Conservation (phyloP, 1,284 basidiomycete species). For the Marasmius oreades region DNA sequence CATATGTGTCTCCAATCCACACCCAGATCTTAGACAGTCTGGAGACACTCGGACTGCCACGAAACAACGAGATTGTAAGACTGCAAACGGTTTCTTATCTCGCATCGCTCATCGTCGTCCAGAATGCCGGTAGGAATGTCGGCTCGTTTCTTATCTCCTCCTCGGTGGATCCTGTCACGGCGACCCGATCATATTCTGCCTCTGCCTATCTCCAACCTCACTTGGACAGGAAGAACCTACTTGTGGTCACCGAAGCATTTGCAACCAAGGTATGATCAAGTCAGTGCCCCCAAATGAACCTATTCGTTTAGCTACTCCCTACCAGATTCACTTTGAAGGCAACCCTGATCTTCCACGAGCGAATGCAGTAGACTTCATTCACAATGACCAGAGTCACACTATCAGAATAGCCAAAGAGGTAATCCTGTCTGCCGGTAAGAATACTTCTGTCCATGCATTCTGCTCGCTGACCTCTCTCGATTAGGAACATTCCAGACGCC, state of each 20-base stretch:
- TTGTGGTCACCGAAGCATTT: conserved; percentile 2
- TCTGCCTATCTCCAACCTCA: neutral
- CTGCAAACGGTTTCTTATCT: neutral
- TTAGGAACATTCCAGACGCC: conserved; percentile 10
- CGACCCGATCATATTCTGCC: conserved; percentile 5
- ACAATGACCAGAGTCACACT: neutral
- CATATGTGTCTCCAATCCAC: conserved; percentile 5
- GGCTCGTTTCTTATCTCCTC: conserved; percentile 1
- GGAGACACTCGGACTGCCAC: conserved; percentile 7
- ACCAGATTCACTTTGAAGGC: neutral
- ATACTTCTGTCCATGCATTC: neutral
- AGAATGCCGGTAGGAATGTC: conserved; percentile 4
- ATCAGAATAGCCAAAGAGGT: conserved; percentile 6
- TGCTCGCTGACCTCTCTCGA: neutral
- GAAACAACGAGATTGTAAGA: conserved; percentile 6
- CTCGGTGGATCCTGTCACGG: conserved; percentile 3
- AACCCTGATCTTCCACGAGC: neutral
- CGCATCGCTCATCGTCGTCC: neutral
- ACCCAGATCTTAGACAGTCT: conserved; percentile 1
- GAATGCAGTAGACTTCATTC: conserved; percentile 4
- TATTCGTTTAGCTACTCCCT: neutral
- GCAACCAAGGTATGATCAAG: neutral
- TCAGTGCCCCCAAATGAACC: neutral
- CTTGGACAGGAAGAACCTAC: neutral
- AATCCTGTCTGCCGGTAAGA: conserved; percentile 10